Percentiles rank a stretch among this genome's conserved stretches.
phyloP scores from a whole-genome alignment of 2,329 filamentous ascomycete genomes.

The Cladosporium cucumerinum region DNA sequence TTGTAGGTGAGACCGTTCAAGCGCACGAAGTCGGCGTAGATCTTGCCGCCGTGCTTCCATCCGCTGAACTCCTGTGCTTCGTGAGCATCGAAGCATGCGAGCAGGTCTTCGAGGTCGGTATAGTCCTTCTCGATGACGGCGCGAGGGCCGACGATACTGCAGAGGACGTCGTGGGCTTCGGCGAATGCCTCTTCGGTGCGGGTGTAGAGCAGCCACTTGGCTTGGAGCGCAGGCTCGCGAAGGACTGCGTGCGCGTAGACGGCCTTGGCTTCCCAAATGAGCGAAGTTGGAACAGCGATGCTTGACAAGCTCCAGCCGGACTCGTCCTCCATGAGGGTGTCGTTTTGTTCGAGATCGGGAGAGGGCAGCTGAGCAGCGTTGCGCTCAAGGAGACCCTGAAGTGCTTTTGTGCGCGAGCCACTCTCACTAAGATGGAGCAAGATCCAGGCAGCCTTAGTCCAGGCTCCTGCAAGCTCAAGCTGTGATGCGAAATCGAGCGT shows the following conservation, averaged over 20 bases:
- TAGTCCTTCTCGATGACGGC: slow-evolving; percentile 82
- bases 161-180: slow-evolving; percentile 81
- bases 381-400: slow-evolving; percentile 57
- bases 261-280: slow-evolving; percentile 87
- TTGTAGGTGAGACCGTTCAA: slow-evolving; percentile 19
- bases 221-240: slow-evolving; percentile 67
- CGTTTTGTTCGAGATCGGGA: slow-evolving; percentile 40
- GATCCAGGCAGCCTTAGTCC: slow-evolving; percentile 31
- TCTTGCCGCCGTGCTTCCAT: slow-evolving; percentile 75
- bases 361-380: slow-evolving; percentile 65
- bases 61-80: slow-evolving; percentile 53
- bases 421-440: slow-evolving; percentile 31
- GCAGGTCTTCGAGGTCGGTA: slow-evolving; percentile 62
- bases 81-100: slow-evolving; percentile 65
- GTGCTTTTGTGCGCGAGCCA: slow-evolving; percentile 25
- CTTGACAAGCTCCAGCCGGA: slow-evolving; percentile 7
- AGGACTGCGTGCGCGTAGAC: slow-evolving; percentile 72
- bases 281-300: slow-evolving; percentile 68
- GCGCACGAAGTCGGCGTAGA: slow-evolving; percentile 53
- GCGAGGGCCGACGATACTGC: slow-evolving; percentile 73
- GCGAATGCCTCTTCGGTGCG: slow-evolving; percentile 55
- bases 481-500: slow-evolving; percentile 48
- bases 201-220: slow-evolving; percentile 75
- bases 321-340: slow-evolving; percentile 42
- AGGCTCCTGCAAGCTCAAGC: slow-evolving; percentile 28